A percentile compares a stretch with the other conserved stretches of the same genome.
Conservation (phyloP, 805 yeast species). For the Priceomyces fermenticarens region DNA sequence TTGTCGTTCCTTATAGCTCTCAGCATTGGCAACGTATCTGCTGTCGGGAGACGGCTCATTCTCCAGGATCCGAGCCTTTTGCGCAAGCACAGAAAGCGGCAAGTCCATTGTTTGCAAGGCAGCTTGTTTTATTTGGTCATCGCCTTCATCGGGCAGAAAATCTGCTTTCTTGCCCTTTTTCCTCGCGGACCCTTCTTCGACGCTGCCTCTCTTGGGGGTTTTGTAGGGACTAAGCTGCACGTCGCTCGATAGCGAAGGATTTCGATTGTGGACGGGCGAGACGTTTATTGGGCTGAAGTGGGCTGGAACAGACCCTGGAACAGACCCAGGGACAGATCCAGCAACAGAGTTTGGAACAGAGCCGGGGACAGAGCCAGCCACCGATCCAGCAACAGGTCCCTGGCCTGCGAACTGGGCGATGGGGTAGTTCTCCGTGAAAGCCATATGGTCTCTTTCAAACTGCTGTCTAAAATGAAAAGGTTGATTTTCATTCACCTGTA, state of each 20-base stretch:
- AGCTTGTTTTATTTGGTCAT: conserved; percentile 32
- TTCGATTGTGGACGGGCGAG: too few relatives aligned
- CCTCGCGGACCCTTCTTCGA: conserved; percentile 7
- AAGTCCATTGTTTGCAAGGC: conserved; percentile 30
- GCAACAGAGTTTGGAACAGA: too few relatives aligned
- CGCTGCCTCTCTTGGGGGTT: too few relatives aligned
- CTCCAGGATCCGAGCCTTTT: conserved; percentile 44
- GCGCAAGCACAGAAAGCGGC: conserved; percentile 44
- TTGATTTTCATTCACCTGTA: too few relatives aligned
- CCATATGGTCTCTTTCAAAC: background rate
- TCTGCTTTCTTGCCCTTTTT: conserved; percentile 28
- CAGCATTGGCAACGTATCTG: conserved; percentile 6
- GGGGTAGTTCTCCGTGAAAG: background rate
- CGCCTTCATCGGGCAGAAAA: conserved; percentile 33
- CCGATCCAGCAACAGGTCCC: too few relatives aligned
- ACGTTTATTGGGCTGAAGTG: too few relatives aligned
- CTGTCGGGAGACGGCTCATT: conserved; percentile 14
- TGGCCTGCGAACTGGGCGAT: too few relatives aligned
- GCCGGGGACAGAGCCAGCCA: too few relatives aligned
- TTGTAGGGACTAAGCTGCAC: too few relatives aligned
- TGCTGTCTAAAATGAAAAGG: background rate
- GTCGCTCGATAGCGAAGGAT: too few relatives aligned
- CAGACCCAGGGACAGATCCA: too few relatives aligned
- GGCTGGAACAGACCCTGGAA: too few relatives aligned
- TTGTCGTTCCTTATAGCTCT: conserved; percentile 47